Base-by-base conservation (phyloP, 495 filamentous ascomycete genomes). In the Jackrogersella multiformis region DNA sequence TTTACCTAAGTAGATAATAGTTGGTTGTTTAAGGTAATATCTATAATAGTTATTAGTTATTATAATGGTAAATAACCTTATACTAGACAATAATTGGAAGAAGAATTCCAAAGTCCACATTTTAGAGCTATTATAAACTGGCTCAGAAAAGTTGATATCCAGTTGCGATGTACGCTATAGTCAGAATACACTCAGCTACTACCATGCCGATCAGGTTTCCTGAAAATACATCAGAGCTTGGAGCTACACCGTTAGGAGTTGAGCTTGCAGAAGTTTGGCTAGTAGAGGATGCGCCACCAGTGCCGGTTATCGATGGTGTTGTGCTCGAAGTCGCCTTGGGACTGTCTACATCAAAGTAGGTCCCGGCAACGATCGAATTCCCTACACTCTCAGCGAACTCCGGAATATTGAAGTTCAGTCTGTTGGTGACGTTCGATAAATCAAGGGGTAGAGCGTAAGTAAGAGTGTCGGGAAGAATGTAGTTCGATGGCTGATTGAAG, bases 341-440 rank as follows among this genome's bases (percentile, higher is more conserved):
- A 20, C 45, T 49, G 21, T 49, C 26, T 8, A 49, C 45, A 12
- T 49, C 45, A 7, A 49, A 49, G 45, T 49, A 49, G 45, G 45
- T 49, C 15, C 45, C 45, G 2, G 45, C 45, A 24, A 49, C 45
- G 8, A 49, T 18, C 1, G 45, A 30, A 9, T 49, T 26, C n/a
- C 45, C 45, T 18, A 49, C 26, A 0, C 24, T 49, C 24, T 49
- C 45, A 26, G 26, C 45, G 26, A 49, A 49, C 13, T 49, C 45
- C 24, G 45, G 26, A 10, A 49, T n/a, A 18, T 49, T 49, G 45
- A 49, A 49, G 45, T 49, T 49, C 24, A 49, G 15, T 4, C 45
- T 49, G 4, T 49, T 49, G 13, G 45, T 49, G 24, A 49, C 45
- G 15, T 49, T 49, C 15, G 45, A 30, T n/a, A 49, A n/a, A 24